These are phyloP conservation scores for Brassica carinata DNA, from an alignment of 345 rosid species.

Conservation along the genomic window DNA sequence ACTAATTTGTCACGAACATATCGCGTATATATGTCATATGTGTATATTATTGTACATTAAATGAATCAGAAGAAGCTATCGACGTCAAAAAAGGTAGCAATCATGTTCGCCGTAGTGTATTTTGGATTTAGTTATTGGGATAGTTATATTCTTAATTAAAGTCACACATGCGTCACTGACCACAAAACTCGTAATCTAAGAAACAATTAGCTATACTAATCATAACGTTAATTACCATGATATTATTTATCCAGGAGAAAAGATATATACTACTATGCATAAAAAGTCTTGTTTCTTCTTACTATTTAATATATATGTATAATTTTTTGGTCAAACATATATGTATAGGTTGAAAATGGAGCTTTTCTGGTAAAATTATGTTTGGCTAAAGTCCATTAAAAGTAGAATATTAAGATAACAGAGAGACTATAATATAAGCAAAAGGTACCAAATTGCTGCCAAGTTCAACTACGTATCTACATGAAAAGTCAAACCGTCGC, in stretches of 20 bases:
- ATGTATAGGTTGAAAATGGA: background rate
- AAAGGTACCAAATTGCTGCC: slow-evolving; percentile 45
- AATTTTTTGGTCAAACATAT: background rate
- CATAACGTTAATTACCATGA: background rate
- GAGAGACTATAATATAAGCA: slow-evolving; percentile 13
- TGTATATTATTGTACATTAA: background rate
- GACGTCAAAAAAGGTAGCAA: slow-evolving; percentile 24
- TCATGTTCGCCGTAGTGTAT: slow-evolving; percentile 11
- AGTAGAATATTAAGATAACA: slow-evolving; percentile 8
- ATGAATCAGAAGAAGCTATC: background rate
- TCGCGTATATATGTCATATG: background rate
- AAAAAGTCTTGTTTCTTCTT: background rate
- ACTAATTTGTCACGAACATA: background rate
- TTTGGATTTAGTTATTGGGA: background rate
- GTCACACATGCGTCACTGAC: slow-evolving; percentile 37
- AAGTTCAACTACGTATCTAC: slow-evolving; percentile 52
- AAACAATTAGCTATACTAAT: background rate
- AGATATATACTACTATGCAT: background rate
- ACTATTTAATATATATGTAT: background rate
- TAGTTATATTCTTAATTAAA: background rate
- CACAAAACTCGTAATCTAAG: slow-evolving; percentile 29
- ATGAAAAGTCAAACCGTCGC: slow-evolving; percentile 58
- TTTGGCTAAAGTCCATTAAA: slow-evolving; percentile 62
- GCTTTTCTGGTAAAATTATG: slow-evolving; percentile 30
- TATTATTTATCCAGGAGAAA: background rate